phyloP scores from a whole-genome alignment of 2,329 filamentous ascomycete genomes.

The Ceratocystis albifundus region DNA sequence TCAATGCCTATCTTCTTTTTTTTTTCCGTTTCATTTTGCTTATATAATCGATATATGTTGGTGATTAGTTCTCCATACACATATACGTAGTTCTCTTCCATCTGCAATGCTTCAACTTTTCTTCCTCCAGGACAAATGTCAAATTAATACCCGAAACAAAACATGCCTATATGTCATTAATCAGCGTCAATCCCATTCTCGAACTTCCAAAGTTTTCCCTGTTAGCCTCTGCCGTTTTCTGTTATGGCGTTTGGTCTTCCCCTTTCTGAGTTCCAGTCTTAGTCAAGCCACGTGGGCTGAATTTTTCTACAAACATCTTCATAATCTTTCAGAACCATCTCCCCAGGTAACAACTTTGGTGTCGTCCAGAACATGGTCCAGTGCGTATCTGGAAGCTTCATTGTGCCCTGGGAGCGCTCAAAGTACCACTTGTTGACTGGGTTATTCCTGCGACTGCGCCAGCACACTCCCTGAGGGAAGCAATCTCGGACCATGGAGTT shows the following conservation, averaged over 20 bases:
- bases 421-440: constrained; percentile 99
- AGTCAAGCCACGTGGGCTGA: constrained; percentile 51
- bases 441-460: constrained; percentile 80
- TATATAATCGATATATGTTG: background rate
- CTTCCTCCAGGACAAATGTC: constrained; percentile 1
- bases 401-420: constrained; percentile 71
- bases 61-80: too few relatives aligned
- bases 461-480: constrained; percentile 81
- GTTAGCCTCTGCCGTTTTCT: background rate
- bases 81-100: too few relatives aligned
- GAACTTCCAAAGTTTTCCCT: background rate
- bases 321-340: constrained; percentile 52
- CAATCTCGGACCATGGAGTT: constrained; percentile 87
- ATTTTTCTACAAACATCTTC: constrained; percentile 60
- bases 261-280: background rate
- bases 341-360: constrained; percentile 46
- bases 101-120: background rate
- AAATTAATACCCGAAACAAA: constrained; percentile 4
- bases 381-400: constrained; percentile 67
- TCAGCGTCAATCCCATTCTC: background rate
- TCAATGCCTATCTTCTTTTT: background rate
- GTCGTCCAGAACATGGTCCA: constrained; percentile 99
- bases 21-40: background rate
- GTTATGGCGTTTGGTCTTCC: too few relatives aligned
- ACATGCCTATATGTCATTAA: background rate